Conservation (phyloP, 2,329 filamentous ascomycete species). For the Neofusicoccum parvum region DNA sequence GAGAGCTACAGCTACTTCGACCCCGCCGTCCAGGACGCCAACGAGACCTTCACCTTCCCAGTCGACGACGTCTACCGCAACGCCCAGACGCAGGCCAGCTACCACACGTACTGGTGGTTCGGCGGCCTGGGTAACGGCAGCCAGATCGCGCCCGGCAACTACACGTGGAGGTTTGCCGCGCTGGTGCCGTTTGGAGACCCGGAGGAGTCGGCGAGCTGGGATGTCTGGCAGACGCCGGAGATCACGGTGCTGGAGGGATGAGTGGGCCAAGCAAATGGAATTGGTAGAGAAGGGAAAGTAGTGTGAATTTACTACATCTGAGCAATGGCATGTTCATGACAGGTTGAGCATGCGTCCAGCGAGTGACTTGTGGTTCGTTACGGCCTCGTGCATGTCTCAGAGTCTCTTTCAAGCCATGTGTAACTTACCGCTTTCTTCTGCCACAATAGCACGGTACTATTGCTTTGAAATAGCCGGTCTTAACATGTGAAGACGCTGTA, state of each 20-base stretch:
- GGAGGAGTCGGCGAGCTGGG: conserved; percentile 26
- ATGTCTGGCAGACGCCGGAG: conserved; percentile 27
- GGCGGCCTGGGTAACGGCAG: conserved; percentile 32
- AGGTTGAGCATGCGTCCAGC: too few relatives aligned
- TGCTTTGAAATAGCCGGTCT: too few relatives aligned
- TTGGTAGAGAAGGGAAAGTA: too few relatives aligned
- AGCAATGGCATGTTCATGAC: too few relatives aligned
- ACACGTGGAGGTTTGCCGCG: conserved; percentile 30
- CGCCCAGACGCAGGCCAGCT: background rate
- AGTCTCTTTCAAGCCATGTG: too few relatives aligned
- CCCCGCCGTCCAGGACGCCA: conserved; percentile 26
- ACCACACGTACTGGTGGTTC: conserved; percentile 30
- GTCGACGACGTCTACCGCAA: conserved; percentile 25
- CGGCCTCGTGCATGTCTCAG: too few relatives aligned
- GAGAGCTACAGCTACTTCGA: conserved; percentile 25
- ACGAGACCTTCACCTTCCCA: conserved; percentile 30
- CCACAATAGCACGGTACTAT: too few relatives aligned
- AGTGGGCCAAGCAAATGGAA: background rate
- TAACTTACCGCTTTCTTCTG: too few relatives aligned
- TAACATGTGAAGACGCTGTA: too few relatives aligned
- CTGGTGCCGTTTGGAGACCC: conserved; percentile 31
- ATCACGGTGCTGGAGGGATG: background rate
- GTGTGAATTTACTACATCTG: too few relatives aligned
- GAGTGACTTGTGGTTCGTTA: too few relatives aligned
- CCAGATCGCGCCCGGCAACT: conserved; percentile 31